These are phyloP conservation scores for Fusarium penzigii DNA, from an alignment of 2,329 filamentous ascomycete species.

Conservation along the genomic window DNA sequence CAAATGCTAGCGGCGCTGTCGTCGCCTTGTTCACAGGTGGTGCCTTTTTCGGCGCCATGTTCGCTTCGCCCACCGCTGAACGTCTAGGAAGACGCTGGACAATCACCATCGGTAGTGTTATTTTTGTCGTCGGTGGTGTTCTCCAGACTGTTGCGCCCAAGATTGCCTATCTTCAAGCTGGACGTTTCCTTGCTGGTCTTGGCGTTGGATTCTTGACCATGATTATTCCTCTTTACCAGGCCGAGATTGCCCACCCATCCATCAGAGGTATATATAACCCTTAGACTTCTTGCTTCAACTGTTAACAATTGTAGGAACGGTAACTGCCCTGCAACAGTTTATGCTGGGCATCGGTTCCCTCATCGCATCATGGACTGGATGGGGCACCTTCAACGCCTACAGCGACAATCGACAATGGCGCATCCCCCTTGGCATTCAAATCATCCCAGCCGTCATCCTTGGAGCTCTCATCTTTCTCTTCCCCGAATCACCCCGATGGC, in stretches of 20 bases:
- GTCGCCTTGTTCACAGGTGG: constrained; percentile 13
- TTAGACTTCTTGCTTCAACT: neutral
- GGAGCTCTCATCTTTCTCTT: constrained; percentile 66
- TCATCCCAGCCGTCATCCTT: constrained; percentile 64
- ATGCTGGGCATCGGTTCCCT: constrained; percentile 77
- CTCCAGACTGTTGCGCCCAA: constrained; percentile 69
- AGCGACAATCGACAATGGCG: constrained; percentile 33
- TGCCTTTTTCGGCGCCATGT: constrained; percentile 13
- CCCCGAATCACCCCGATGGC: constrained; percentile 73
- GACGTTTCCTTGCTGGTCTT: constrained; percentile 67
- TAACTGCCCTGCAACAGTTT: constrained; percentile 77
- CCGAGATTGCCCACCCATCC: constrained; percentile 73
- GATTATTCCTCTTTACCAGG: constrained; percentile 65
- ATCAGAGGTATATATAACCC: constrained; percentile 61
- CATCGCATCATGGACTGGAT: constrained; percentile 71
- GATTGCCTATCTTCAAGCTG: constrained; percentile 66
- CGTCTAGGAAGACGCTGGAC: constrained; percentile 67
- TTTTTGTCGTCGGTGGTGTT: constrained; percentile 71
- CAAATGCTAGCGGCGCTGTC: constrained; percentile 4
- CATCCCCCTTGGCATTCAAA: constrained; percentile 61
- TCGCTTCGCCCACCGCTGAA: constrained; percentile 40
- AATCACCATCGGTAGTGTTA: constrained; percentile 65
- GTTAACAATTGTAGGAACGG: constrained; percentile 22
- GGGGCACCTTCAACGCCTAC: constrained; percentile 38
- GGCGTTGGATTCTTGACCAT: constrained; percentile 47